Evolutionary conservation across 108 stramenopile genomes (phyloP).

Genomic region (Stephanodiscus triporus): DNA sequence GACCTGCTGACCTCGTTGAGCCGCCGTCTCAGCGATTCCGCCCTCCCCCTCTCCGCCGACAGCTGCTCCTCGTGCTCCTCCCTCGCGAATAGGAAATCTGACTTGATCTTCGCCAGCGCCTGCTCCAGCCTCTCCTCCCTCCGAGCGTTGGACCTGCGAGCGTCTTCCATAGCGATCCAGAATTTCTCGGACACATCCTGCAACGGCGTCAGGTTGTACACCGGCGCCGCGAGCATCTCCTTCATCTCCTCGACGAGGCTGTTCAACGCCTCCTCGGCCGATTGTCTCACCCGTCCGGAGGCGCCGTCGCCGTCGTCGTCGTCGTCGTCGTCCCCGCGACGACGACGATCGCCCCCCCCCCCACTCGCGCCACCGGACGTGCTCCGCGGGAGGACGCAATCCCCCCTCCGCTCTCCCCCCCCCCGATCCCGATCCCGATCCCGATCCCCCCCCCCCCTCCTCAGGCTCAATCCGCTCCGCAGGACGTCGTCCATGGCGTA

Average conservation of each 20-base stretch:
- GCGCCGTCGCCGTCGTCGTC: conserved; percentile 3
- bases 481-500: conserved; percentile 92
- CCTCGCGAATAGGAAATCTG: conserved; percentile 80
- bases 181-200: conserved; percentile 72
- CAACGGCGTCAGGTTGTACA: conserved; percentile 79
- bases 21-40: conserved; percentile 25
- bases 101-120: conserved; percentile 78
- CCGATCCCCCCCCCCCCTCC: conserved; percentile 36
- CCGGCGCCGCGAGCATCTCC: conserved; percentile 79
- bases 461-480: conserved; percentile 63
- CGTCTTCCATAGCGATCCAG: conserved; percentile 73
- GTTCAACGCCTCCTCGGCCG: conserved; percentile 73
- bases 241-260: conserved; percentile 87
- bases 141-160: conserved; percentile 55
- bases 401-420: conserved; percentile 62
- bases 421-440: conserved; percentile 62
- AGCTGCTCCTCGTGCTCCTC: conserved; percentile 56
- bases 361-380: no score
- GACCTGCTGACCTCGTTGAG: conserved; percentile 18
- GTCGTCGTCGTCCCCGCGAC: background rate
- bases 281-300: conserved; percentile 58
- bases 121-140: conserved; percentile 82
- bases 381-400: conserved; percentile 68
- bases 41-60: conserved; percentile 23
- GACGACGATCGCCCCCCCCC: background rate